phyloP scores from a whole-genome alignment of 495 filamentous ascomycete species.

The Chaetomidium leptoderma region DNA sequence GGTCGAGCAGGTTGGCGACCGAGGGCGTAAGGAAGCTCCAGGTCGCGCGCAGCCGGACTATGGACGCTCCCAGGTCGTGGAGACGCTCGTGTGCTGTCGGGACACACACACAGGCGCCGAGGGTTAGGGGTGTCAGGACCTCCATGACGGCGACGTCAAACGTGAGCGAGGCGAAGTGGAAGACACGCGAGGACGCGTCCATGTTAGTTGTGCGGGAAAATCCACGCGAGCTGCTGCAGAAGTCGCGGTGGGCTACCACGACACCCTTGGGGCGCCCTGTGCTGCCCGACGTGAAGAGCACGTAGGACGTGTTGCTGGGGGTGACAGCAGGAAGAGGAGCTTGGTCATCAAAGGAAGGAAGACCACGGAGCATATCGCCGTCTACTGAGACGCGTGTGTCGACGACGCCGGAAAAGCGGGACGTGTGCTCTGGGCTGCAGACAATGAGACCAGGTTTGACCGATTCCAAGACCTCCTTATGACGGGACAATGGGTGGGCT shows the following conservation, averaged over 20 bases:
- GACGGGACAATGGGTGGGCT: slow-evolving; percentile 48
- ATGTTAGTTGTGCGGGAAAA: not conserved
- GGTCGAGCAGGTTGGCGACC: slow-evolving; percentile 2
- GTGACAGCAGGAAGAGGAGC: not conserved
- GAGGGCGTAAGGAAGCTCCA: slow-evolving; percentile 18
- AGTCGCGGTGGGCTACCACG: not conserved
- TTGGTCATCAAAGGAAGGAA: not conserved
- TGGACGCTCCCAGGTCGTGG: slow-evolving; percentile 20
- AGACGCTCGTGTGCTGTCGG: slow-evolving; percentile 7
- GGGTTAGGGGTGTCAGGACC: slow-evolving; percentile 6
- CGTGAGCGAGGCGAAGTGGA: slow-evolving; percentile 9
- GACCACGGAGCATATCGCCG: slow-evolving; percentile 12
- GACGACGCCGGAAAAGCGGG: slow-evolving; percentile 13
- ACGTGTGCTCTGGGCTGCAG: slow-evolving; percentile 19
- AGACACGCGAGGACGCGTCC: not conserved
- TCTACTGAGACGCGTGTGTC: slow-evolving; percentile 14
- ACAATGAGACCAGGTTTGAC: slow-evolving; percentile 33
- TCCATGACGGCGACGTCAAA: slow-evolving; percentile 13
- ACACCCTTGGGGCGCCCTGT: slow-evolving; percentile 12
- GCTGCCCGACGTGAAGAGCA: slow-evolving; percentile 11
- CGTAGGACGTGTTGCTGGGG: not conserved
- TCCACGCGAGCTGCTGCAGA: not conserved
- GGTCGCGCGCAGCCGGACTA: slow-evolving; percentile 22
- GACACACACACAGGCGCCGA: slow-evolving; percentile 12
- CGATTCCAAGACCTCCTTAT: slow-evolving; percentile 32